Evolutionary conservation across 2,329 filamentous ascomycete species (phyloP), one percentile per base, ranked within the genome.

Genomic region (Apiospora phragmitis): DNA sequence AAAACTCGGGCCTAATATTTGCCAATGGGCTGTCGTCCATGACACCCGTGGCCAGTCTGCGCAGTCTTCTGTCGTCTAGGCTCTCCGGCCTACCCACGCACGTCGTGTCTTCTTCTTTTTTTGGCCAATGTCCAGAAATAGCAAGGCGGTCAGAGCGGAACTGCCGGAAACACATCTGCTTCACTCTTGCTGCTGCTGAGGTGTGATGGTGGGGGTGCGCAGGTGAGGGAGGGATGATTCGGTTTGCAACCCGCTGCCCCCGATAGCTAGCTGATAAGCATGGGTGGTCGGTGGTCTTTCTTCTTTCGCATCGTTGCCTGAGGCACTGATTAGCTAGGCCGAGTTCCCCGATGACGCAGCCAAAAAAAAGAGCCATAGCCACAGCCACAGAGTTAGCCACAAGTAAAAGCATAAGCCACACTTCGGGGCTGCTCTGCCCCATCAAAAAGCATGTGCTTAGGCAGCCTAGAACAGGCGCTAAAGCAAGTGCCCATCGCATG

Each of bases 1-100:
- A 24, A 38, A 38, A n/a, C 55, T 62, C 55, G 55, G 55, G 55
- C 55, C 55, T 62, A 62, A 38, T 59, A 59, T 38, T 62, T 62
- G 55, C 55, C 55, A 62, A 62, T 62, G 55, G 32, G 55, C 55
- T 62, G 55, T 62, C 55, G 55, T 62, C 55, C 55, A 62, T 38
- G 55, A 38, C 32, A 62, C 55, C 55, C 55, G 55, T 62, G 55
- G 55, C 32, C 55, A 24, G 55, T 62, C 55, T 62, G 38, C 55
- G 55, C 55, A 24, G 55, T 62, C 55, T 62, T 62, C 55, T 7
- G 32, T n/a, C 55, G 24, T 62, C 32, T 62, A 38, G 55, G 55
- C 29, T 38, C 32, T 62, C 55, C 21, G 32, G 32, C 14, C 51
- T 62, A 38, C 7, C 29, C 55, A 62, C 55, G 55, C 55, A 62